A percentile compares a stretch with the other conserved stretches of the same genome.
Conservation (phyloP, 768 basidiomycete species). For the Dioszegia hungarica region DNA sequence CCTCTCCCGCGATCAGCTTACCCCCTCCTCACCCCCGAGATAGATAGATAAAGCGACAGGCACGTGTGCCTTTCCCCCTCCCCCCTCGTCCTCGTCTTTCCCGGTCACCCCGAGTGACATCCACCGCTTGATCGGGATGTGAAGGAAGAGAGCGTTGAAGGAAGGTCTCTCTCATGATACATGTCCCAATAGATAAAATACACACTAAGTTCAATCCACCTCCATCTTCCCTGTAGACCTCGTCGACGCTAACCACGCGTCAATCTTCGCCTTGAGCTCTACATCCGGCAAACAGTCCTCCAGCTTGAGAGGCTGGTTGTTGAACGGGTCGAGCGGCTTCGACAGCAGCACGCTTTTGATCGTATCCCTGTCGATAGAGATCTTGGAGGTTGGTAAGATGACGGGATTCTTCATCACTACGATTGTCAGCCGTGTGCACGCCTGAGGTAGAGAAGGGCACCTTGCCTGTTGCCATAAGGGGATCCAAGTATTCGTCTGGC, state of each 20-base stretch:
- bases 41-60: too few species aligned
- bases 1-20: too few species aligned
- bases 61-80: too few species aligned
- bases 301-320: slow-evolving; percentile 65
- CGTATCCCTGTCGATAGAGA: slow-evolving; percentile 77
- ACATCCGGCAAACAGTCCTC: slow-evolving; percentile 54
- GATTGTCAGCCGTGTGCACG: background rate
- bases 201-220: slow-evolving; percentile 35
- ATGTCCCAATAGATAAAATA: too few species aligned
- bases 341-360: slow-evolving; percentile 93
- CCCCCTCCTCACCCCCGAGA: too few species aligned
- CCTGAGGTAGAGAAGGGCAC: too few species aligned
- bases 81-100: too few species aligned
- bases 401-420: slow-evolving; percentile 92
- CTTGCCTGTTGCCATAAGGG: slow-evolving; percentile 11
- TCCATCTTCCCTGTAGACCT: slow-evolving; percentile 39
- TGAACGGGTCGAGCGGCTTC: slow-evolving; percentile 91
- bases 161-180: too few species aligned
- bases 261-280: slow-evolving; percentile 70
- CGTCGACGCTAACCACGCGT: slow-evolving; percentile 64
- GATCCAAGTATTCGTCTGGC: slow-evolving; percentile 79
- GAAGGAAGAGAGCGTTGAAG: too few species aligned
- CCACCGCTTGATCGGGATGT: too few species aligned
- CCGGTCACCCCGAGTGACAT: too few species aligned
- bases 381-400: slow-evolving; percentile 72